Evolutionary conservation across 768 basidiomycete genomes (phyloP).

Genomic region (Stropharia rugosoannulata): DNA sequence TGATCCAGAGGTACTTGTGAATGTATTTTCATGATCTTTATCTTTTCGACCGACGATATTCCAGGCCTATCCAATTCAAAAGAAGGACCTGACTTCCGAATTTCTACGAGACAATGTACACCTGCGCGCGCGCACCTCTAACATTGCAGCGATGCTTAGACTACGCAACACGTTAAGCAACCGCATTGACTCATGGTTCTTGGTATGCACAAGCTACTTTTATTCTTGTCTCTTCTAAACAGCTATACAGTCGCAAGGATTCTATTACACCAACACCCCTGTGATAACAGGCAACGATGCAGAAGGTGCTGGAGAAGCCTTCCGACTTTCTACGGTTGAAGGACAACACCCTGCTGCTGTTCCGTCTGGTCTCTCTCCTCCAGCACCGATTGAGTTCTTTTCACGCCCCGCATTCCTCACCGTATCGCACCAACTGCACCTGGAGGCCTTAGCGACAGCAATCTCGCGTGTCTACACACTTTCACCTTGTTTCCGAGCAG

Average conservation of each 20-base stretch:
- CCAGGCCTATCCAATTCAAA: constrained; percentile 90
- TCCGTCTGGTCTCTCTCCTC: constrained; percentile 10
- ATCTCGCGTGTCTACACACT: constrained; percentile 88
- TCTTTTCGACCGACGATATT: not conserved
- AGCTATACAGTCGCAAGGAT: constrained; percentile 65
- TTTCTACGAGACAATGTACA: constrained; percentile 86
- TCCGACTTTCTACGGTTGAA: constrained; percentile 55
- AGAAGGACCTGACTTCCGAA: constrained; percentile 75
- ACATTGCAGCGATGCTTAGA: constrained; percentile 72
- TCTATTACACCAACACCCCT: constrained; percentile 79
- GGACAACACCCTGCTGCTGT: constrained; percentile 27
- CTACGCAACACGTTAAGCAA: constrained; percentile 59
- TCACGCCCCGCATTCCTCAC: constrained; percentile 78
- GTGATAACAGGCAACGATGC: constrained; percentile 90
- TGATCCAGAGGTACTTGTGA: constrained; percentile 39
- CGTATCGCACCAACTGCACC: constrained; percentile 94
- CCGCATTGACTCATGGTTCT: constrained; percentile 66
- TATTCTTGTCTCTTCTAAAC: not conserved
- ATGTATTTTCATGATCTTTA: not conserved
- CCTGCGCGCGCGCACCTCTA: constrained; percentile 78
- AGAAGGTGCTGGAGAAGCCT: constrained; percentile 95
- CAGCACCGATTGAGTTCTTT: constrained; percentile 60
- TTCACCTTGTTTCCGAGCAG: constrained; percentile 93
- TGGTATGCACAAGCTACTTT: constrained; percentile 39
- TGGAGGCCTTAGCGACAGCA: constrained; percentile 81